Base-by-base conservation (phyloP, 164 flowering plant species). In the Hamamelis virginiana region DNA sequence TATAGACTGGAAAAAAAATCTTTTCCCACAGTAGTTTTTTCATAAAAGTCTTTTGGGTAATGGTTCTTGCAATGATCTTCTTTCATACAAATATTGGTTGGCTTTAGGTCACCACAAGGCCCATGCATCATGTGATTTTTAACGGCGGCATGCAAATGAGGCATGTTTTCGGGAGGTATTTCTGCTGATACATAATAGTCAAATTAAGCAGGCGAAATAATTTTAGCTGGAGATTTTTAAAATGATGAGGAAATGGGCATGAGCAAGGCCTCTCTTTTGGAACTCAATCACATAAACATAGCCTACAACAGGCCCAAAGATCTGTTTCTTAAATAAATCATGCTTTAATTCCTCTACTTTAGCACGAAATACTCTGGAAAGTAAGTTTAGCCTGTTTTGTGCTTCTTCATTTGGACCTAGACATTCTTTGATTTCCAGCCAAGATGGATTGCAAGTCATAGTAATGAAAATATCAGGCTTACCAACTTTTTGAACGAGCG, bases 391-490 rank as follows among this genome's bases (percentile, higher is more conserved):
- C 3, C 69, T 19, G 44, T 63, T 38, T 48, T 75, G 69, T 4
- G 56, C 11, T 50, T 26, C 50, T 15, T 66, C 33, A 0, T 23
- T 18, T 0, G 21, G 41, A 3, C 14, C 0, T 9, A 72, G 38
- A 19, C 59, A 26, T 0, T 45, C 26, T 22, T 28, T 46, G 3
- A 72, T 66, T 41, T 72, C 60, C n/a, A 15, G 9, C 74, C 70
- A 74, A 0, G 25, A 4, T 15, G 74, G 62, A 16, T 77, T 80
- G 48, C 75, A 80, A 15, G 75, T 77, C 64, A 75, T 60, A 12
- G 75, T 75, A 0, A 78, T 21, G 18, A 78, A 78, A 0, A 75
- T 3, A 25, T 72, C 56, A 0, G 74, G 74, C 16, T 74, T 76
- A 8, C 76, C 74, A 43, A 46, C 71, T 0, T 43, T 14, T 48